phyloP scores from a whole-genome alignment of 2,329 filamentous ascomycete species.

The Seiridium unicorne region DNA sequence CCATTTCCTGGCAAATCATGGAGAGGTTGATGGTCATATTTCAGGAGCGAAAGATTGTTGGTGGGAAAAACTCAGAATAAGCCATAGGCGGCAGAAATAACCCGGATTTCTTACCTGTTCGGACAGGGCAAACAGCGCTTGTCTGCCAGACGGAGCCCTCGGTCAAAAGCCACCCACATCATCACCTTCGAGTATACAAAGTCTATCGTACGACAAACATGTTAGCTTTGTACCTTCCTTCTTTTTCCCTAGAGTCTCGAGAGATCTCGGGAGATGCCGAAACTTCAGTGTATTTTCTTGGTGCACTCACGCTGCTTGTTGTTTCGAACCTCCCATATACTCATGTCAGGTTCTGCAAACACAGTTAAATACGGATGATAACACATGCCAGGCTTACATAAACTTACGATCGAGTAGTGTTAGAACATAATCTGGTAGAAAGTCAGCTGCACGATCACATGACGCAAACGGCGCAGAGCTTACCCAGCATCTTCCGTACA shows the following conservation, averaged over 20 bases:
- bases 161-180: slow-evolving; percentile 80
- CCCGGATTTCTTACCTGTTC: slow-evolving; percentile 35
- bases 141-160: slow-evolving; percentile 69
- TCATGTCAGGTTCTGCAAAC: slow-evolving; percentile 67
- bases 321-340: slow-evolving; percentile 79
- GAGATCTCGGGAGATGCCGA: too few species aligned
- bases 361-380: neutral
- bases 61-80: too few species aligned
- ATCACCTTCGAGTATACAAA: slow-evolving; percentile 82
- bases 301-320: slow-evolving; percentile 50
- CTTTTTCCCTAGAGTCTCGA: too few species aligned
- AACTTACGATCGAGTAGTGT: slow-evolving; percentile 57
- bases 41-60: too few species aligned
- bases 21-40: too few species aligned
- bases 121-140: slow-evolving; percentile 76
- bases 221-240: too few species aligned
- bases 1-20: too few species aligned
- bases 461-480: slow-evolving; percentile 6
- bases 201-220: slow-evolving; percentile 33
- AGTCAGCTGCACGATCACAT: slow-evolving; percentile 12
- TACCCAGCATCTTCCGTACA: slow-evolving; percentile 64
- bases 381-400: neutral
- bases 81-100: too few species aligned
- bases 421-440: slow-evolving; percentile 60
- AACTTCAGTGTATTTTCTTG: too few species aligned